phyloP scores from a whole-genome alignment of 1,139 yeast species.

The Hyphopichia pseudoburtonii region DNA sequence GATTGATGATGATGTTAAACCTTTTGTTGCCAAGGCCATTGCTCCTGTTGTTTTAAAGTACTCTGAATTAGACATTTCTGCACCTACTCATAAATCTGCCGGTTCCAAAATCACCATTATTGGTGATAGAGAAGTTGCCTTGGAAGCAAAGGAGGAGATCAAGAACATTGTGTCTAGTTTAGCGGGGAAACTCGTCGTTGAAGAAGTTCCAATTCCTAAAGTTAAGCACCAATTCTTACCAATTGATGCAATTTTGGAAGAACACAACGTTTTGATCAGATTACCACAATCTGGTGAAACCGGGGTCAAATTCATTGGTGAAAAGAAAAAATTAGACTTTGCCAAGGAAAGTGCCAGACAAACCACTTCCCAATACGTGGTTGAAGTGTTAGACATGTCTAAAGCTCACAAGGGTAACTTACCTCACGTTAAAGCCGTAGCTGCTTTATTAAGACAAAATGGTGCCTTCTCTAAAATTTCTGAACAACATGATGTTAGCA shows the following conservation, averaged over 20 bases:
- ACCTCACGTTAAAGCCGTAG: slow-evolving; percentile 71
- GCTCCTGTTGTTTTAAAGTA: slow-evolving; percentile 21
- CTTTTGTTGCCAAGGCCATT: slow-evolving; percentile 46
- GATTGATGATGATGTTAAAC: slow-evolving; percentile 47
- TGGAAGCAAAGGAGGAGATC: slow-evolving; percentile 49
- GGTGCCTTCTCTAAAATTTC: slow-evolving; percentile 50
- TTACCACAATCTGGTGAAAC: slow-evolving; percentile 49
- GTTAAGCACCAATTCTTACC: slow-evolving; percentile 49
- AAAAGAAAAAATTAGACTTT: slow-evolving; percentile 47
- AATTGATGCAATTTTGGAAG: slow-evolving; percentile 43
- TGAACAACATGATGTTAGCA: slow-evolving; percentile 46
- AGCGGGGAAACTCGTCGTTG: slow-evolving; percentile 32
- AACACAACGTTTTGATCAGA: slow-evolving; percentile 62
- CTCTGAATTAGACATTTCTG: slow-evolving; percentile 28
- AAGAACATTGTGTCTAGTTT: slow-evolving; percentile 47
- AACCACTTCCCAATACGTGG: slow-evolving; percentile 49
- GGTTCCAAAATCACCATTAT: slow-evolving; percentile 39
- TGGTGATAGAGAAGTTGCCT: slow-evolving; percentile 66
- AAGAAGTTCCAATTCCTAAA: slow-evolving; percentile 45
- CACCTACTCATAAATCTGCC: slow-evolving; percentile 31
- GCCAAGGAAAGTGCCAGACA: slow-evolving; percentile 64
- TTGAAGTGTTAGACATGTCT: slow-evolving; percentile 76
- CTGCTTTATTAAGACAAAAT: slow-evolving; percentile 60
- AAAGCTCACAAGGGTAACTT: slow-evolving; percentile 83
- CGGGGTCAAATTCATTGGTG: slow-evolving; percentile 67